Percentiles rank a stretch among this genome's conserved stretches.
Evolutionary conservation across 768 basidiomycete species (phyloP).

Genomic region (Clavulina sp.): DNA sequence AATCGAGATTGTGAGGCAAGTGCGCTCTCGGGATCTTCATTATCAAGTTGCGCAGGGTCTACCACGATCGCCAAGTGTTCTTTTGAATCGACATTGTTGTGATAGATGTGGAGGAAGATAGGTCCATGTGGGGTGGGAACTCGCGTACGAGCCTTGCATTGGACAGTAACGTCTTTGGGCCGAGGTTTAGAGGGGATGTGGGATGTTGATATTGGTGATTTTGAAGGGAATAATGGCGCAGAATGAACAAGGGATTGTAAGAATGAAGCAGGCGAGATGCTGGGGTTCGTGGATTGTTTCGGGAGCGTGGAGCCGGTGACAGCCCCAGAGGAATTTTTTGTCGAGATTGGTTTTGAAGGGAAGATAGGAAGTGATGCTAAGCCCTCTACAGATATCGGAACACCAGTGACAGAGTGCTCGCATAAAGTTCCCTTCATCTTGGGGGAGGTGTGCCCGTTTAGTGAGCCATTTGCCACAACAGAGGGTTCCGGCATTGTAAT

Average conservation of each 20-base stretch:
- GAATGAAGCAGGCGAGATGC: background rate
- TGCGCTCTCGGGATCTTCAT: slow-evolving; percentile 5
- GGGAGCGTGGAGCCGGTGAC: too few species aligned
- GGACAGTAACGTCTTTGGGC: slow-evolving; percentile 34
- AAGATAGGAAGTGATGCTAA: too few species aligned
- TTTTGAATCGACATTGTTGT: slow-evolving; percentile 80
- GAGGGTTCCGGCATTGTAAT: too few species aligned
- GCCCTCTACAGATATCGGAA: too few species aligned
- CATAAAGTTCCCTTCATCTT: too few species aligned
- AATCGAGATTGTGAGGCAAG: background rate
- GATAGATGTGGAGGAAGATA: slow-evolving; percentile 85
- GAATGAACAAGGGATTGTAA: background rate
- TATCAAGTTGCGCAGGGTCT: slow-evolving; percentile 68
- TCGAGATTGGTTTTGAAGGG: too few species aligned
- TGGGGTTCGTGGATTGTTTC: too few species aligned
- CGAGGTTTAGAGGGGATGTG: background rate
- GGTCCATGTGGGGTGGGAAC: slow-evolving; percentile 93
- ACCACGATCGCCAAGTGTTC: slow-evolving; percentile 94
- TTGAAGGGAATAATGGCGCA: background rate
- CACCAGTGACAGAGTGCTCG: too few species aligned
- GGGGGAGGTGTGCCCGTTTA: too few species aligned
- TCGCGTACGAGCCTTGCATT: slow-evolving; percentile 92
- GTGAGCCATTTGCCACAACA: too few species aligned
- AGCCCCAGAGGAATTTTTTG: too few species aligned
- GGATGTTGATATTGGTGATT: background rate